Evolutionary conservation across 768 basidiomycete genomes (phyloP), one percentile per base, ranked within the genome.

Genomic region (Tephrocybe sp.): DNA sequence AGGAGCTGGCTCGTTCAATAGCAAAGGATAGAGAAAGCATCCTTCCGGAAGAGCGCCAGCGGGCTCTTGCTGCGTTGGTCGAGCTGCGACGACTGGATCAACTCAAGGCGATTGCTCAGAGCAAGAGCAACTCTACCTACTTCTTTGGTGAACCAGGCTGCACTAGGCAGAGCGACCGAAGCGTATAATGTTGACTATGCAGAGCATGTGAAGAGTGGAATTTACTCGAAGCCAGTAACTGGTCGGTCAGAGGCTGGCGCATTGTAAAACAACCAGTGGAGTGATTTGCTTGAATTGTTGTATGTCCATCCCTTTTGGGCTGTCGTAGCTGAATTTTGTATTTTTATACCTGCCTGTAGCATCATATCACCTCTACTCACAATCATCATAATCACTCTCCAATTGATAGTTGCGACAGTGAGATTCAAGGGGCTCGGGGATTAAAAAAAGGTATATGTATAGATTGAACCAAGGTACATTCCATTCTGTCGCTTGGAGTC

Each of bases 21-120:
- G 64, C 74, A 0, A 58, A 60, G 23, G 60, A 68, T 40, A 61
- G 62, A 5, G 64, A 67, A 0, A 61, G 62, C 15, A 59, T 72
- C 1, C 55, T 61, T 6, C 51, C 67, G 0, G 71, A 68, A 46
- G 69, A 76, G 40, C 67, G 73, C 7, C 63, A 65, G 39, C 60
- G 63, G 14, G 78, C 80, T 0, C 63, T 81, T 17, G 45, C 58
- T 7, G 70, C 73, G 3, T 67, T 83, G 20, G 62, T 79, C 11
- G 78, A 81, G 61, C 64, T 83, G 24, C 68, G 68, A 51, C 63
- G 78, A n/a, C 68, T 81, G 21, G 79, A 81, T 45, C 79, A 80
- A 63, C 68, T 83, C 23, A 70, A 68, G 52, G 77, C 79, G 37
- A 81, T 83, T 40, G 81, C 81, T 5, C 51, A 58, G 25, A 75